Conservation (phyloP, 106 monocot species). For the Apostasia ramifera region DNA sequence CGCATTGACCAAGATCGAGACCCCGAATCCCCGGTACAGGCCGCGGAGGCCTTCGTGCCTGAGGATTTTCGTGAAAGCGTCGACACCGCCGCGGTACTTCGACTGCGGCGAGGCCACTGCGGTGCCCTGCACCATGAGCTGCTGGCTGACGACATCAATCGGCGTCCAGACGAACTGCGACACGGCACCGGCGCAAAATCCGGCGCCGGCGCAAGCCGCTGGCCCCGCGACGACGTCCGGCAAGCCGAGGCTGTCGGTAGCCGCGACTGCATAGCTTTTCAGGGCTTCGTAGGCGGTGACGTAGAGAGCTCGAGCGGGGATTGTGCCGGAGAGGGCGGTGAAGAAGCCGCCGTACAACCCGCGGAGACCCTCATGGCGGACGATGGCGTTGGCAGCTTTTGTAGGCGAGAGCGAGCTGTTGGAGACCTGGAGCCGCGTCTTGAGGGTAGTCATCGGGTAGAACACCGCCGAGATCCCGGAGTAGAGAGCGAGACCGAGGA, state of each 20-base stretch:
- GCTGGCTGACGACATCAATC: conserved; percentile 57
- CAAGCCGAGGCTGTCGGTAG: conserved; percentile 33
- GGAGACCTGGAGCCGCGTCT: conserved; percentile 53
- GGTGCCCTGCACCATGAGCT: conserved; percentile 50
- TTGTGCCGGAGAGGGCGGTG: conserved; percentile 52
- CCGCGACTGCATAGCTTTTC: conserved; percentile 27
- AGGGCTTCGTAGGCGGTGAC: conserved; percentile 52
- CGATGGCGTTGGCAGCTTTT: conserved; percentile 19
- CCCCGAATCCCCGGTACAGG: conserved; percentile 54
- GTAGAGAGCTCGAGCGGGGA: conserved; percentile 61
- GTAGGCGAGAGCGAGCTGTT: conserved; percentile 8
- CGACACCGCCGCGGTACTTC: conserved; percentile 36
- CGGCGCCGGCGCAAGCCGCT: conserved; percentile 41
- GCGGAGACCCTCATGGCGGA: conserved; percentile 35
- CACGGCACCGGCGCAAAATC: conserved; percentile 44
- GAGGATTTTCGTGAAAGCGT: conserved; percentile 50
- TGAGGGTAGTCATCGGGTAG: conserved; percentile 52
- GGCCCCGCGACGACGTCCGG: conserved; percentile 41
- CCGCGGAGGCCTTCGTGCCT: conserved; percentile 38
- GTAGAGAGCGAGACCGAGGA: conserved; percentile 58
- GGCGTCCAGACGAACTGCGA: conserved; percentile 63
- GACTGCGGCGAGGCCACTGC: background rate
- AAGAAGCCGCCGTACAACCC: conserved; percentile 59
- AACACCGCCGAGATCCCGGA: conserved; percentile 46
- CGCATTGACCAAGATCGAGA: conserved; percentile 50